Percentiles rank a stretch among this genome's conserved stretches.
Conservation (phyloP, 805 yeast genomes). For the Ogataea corticis region DNA sequence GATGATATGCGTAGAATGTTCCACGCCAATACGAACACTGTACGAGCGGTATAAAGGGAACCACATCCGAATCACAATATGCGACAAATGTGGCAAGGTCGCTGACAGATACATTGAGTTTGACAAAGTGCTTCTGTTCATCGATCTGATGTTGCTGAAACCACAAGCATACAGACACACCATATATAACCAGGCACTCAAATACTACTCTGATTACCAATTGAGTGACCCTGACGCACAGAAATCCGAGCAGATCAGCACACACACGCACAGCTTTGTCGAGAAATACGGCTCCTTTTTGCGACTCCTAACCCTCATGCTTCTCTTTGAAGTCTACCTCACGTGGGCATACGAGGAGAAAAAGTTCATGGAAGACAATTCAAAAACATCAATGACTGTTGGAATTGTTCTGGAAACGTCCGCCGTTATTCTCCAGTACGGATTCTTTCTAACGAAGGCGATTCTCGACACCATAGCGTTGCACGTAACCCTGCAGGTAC, state of each 20-base stretch:
- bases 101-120: constrained; percentile 92
- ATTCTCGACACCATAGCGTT: constrained; percentile 33
- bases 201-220: constrained; percentile 32
- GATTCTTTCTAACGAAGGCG: constrained; percentile 55
- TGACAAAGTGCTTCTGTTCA: constrained; percentile 79
- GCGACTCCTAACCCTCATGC: constrained; percentile 60
- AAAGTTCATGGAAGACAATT: constrained; percentile 32
- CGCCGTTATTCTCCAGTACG: constrained; percentile 50
- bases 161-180: constrained; percentile 88
- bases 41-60: constrained; percentile 73
- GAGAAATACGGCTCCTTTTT: constrained; percentile 22
- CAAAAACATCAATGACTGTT: constrained; percentile 26
- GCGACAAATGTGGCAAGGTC: constrained; percentile 66
- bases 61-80: constrained; percentile 77
- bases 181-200: constrained; percentile 59
- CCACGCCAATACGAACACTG: constrained; percentile 60
- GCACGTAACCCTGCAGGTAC: constrained; percentile 32
- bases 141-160: constrained; percentile 79
- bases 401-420: constrained; percentile 36
- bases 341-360: constrained; percentile 91
- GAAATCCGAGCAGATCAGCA: constrained; percentile 1
- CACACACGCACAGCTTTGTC: constrained; percentile 2
- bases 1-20: constrained; percentile 92
- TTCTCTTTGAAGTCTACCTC: constrained; percentile 84
- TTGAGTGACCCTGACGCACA: constrained; percentile 4